Evolutionary conservation across 148 eudicot genomes (phyloP), one percentile per base, ranked within the genome.

Genomic region (Bassia scoparia): DNA sequence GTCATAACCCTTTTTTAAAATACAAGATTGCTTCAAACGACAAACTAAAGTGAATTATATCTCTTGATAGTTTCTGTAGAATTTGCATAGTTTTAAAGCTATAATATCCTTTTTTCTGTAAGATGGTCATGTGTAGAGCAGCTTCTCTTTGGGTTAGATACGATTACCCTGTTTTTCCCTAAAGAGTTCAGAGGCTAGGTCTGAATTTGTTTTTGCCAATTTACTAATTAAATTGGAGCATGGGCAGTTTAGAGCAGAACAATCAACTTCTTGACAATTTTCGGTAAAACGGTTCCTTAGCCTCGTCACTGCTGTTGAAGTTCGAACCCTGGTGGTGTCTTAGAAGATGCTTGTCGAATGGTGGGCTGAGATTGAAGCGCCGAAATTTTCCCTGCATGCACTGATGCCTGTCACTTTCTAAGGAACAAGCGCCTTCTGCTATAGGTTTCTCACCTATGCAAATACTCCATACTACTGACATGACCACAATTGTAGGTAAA

Each of bases 381-480:
- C 14, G 96, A 95, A 84, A 92, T 90, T 35, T 95, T 95, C 82
- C 97, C 99, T 43, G 99, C 99, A 26, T 83, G n/a, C n/a, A n/a
- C n/a, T n/a, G n/a, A n/a, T n/a, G n/a, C n/a, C n/a, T n/a, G n/a
- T n/a, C n/a, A n/a, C n/a, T n/a, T n/a, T n/a, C n/a, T n/a, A n/a
- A 83, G 97, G 82, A 69, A 50, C 80, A 29, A 14, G 97, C n/a
- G 99, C 61, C 71, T 95, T 55, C 97, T 41, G 97, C 97, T 64
- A 88, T 95, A 77, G 98, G 98, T 50, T 95, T 95, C 83, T 95
- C 96, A 35, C 98, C 97, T 50, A 95, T 95, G 93, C 93, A 17
- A 91, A 91, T 81, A 95, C 97, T 84, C 98, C 97, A 80, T 92
- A 76, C 82, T 95, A 76, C 88, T 95, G n/a, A 72, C 98, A 95